Conservation (phyloP, 202 grass and related monocot genomes). For the Eragrostis tef region DNA sequence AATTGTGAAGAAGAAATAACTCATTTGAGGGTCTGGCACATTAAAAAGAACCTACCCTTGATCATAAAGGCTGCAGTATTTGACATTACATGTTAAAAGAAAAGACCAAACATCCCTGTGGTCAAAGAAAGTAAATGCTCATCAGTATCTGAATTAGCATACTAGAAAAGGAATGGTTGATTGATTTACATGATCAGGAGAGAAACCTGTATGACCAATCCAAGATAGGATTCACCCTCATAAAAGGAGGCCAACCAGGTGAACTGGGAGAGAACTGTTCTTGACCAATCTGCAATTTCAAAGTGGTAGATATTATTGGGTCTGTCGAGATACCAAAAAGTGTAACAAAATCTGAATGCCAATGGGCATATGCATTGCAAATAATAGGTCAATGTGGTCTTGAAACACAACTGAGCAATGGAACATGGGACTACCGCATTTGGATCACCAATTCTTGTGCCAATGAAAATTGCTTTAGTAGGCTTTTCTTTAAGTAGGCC, state of each 20-base stretch:
- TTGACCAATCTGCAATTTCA: constrained; percentile 89
- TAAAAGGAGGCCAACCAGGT: constrained; percentile 98
- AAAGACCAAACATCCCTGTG: constrained; percentile 98
- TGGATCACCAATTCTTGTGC: constrained; percentile 97
- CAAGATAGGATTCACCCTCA: constrained; percentile 99
- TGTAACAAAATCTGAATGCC: constrained; percentile 21
- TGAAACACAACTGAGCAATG: constrained; percentile 34
- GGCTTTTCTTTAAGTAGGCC: constrained; percentile 73
- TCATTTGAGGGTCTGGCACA: constrained; percentile 23
- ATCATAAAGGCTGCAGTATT: constrained; percentile 96
- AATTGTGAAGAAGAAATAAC: constrained; percentile 6
- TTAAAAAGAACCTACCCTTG: constrained; percentile 75
- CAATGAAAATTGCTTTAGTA: constrained; percentile 98
- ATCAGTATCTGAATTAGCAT: constrained; percentile 42
- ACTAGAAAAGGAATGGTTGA: constrained; percentile 29
- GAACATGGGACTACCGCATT: constrained; percentile 73
- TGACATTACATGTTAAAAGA: constrained; percentile 89
- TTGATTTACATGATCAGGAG: constrained; percentile 47
- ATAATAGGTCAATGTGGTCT: constrained; percentile 16
- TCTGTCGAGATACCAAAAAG: constrained; percentile 11
- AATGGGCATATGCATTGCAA: constrained; percentile 36
- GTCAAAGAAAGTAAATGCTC: constrained; percentile 44
- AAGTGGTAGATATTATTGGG: constrained; percentile 41
- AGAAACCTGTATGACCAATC: constrained; percentile 99
- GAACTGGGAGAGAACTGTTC: constrained; percentile 98